Evolutionary conservation across 2,329 filamentous ascomycete genomes (phyloP).

Genomic region (Scedosporium dehoogii): DNA sequence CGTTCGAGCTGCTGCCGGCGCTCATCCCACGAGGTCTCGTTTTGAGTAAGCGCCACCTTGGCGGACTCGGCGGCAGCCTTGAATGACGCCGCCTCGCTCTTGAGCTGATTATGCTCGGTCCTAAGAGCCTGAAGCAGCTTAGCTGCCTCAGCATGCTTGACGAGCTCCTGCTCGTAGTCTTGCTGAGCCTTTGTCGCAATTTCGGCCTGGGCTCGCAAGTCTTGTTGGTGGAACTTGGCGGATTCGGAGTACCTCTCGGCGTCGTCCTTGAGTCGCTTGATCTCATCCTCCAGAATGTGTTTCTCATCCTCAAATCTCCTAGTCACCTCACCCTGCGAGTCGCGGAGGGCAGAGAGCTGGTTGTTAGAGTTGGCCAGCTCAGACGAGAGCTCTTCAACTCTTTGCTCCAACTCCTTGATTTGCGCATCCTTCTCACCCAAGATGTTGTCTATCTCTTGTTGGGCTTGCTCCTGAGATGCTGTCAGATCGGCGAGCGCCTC

Average conservation of each 20-base stretch:
- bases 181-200: slow-evolving; percentile 90
- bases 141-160: slow-evolving; percentile 93
- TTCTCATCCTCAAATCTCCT: slow-evolving; percentile 75
- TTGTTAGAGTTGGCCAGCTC: slow-evolving; percentile 75
- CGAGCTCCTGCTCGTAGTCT: slow-evolving; percentile 87
- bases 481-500: slow-evolving; percentile 75
- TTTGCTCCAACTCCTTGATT: slow-evolving; percentile 73
- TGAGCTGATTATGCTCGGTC: slow-evolving; percentile 70
- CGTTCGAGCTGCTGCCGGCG: slow-evolving; percentile 70
- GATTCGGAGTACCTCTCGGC: slow-evolving; percentile 70
- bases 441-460: slow-evolving; percentile 71
- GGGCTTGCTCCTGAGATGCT: slow-evolving; percentile 74
- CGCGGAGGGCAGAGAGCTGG: slow-evolving; percentile 70
- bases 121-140: slow-evolving; percentile 72
- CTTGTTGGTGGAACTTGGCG: slow-evolving; percentile 77
- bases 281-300: slow-evolving; percentile 64
- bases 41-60: slow-evolving; percentile 67
- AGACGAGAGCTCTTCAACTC: slow-evolving; percentile 70
- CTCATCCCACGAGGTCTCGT: slow-evolving; percentile 80
- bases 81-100: slow-evolving; percentile 64
- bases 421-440: slow-evolving; percentile 69
- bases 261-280: slow-evolving; percentile 73
- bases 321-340: slow-evolving; percentile 66
- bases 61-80: slow-evolving; percentile 79
- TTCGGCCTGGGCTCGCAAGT: slow-evolving; percentile 84